Base-by-base conservation (phyloP, 768 basidiomycete species). In the Paxillus rubicundulus region DNA sequence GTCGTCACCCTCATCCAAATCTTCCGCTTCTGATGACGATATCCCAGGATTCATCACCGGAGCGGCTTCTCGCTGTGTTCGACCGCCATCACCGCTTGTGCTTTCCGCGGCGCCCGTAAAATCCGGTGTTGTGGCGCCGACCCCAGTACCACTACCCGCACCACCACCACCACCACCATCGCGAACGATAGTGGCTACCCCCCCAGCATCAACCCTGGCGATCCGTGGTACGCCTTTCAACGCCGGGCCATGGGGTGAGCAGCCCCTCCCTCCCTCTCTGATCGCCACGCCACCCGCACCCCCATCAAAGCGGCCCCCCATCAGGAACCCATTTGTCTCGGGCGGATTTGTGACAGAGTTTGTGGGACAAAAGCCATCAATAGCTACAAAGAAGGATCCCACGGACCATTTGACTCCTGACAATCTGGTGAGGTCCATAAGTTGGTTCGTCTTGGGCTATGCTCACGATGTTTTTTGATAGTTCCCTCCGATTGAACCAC, bases 331-430 rank as follows among this genome's bases (percentile, higher is more conserved):
- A n/a, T 79, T 81, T 50, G 73, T 80, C 10, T 78, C 78, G 9
- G 76, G 72, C n/a, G 78, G 80, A 17, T 75, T 78, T 42, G 64
- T 79, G 51, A 75, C 74, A 13, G 76, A 77, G 45, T 78, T 79
- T 33, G 69, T 70, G 30, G 70, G 68, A 17, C 58, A 58, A 33
- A 61, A 61, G 17, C 60, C 64, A 12, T 62, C 65, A 5, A 28
- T 55, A 13, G 58, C 50, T 8, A 64, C 50, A 12, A 61, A 27
- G 39, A 68, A 64, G 47, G 60, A 58, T 27, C 56, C 59, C 17
- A 44, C 34, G 13, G 68, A 70, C 9, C 47, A n/a, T 30, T 32
- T 18, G 36, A 51, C 50, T n/a, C 28, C 39, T 36, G 58, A 61
- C 9, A 36, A 52, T 34, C 24, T 21, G 34, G 66, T 66, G 43